Evolutionary conservation across 2,329 filamentous ascomycete species (phyloP), one percentile per base, ranked within the genome.

Genomic region (Colletotrichum salicis): DNA sequence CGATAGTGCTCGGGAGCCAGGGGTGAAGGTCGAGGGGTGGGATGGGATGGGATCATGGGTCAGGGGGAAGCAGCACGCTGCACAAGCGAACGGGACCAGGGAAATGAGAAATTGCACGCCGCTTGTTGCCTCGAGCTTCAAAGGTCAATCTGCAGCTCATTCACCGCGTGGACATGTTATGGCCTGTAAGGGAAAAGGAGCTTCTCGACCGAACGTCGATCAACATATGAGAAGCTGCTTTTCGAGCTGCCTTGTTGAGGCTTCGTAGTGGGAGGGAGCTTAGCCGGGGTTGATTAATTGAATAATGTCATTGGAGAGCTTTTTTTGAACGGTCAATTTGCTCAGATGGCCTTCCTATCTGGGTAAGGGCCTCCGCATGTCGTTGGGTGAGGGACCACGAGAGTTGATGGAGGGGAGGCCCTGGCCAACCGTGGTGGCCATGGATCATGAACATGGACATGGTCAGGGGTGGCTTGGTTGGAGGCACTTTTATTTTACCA

Each of bases 201-300:
- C 37, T 31, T 10, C 48, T 33, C 22, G 66, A 29, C 33, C 41
- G 41, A 48, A 48, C 41, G 41, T 22, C 41, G 61, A 70, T 71
- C 70, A 31, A 35, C 56, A 57, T 72, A 58, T 29, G 33, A 31
- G 48, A 60, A 22, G 51, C 48, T 33, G 56, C 48, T 33, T 68
- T 61, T 37, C 31, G 67, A 70, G 70, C 70, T 70, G 60, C 70
- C 60, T 66, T n/a, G 48, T 66, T 62, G 61, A 72, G 67, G 70
- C 67, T 70, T 60, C 60, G 29, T 56, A 52, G 56, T 60, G 24
- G 24, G 24, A 24, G 56, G 31, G 41, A 22, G 31, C 19, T n/a
- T 27, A n/a, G 22, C 45, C 35, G 41, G 27, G 33, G n/a, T 66
- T 66, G 56, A 65, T 57, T 54, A 66, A 61, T 31, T 48, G 33